phyloP scores from a whole-genome alignment of 495 filamentous ascomycete genomes.

The Trichocladium antarcticum region DNA sequence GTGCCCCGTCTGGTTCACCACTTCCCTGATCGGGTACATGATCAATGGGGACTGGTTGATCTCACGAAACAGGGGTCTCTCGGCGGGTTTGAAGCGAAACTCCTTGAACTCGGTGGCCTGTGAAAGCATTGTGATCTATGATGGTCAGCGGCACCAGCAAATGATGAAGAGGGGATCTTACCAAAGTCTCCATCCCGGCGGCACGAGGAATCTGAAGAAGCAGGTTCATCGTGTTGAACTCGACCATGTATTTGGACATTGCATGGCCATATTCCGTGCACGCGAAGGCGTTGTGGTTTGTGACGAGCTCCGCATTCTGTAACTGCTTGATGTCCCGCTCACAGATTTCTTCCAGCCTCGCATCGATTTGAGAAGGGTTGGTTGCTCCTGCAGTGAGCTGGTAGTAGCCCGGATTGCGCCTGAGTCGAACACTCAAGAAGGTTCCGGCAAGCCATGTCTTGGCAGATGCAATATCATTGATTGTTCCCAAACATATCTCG shows the following conservation, averaged over 20 bases:
- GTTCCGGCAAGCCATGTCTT: constrained; percentile 77
- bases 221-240: constrained; percentile 80
- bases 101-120: constrained; percentile 72
- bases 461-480: constrained; percentile 58
- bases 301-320: constrained; percentile 50
- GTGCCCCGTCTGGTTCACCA: constrained; percentile 57
- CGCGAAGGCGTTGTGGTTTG: constrained; percentile 37
- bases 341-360: constrained; percentile 68
- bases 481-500: constrained; percentile 77
- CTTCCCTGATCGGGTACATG: constrained; percentile 71
- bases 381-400: constrained; percentile 46
- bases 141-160: constrained; percentile 47
- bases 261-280: constrained; percentile 73
- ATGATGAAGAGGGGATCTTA: constrained; percentile 30
- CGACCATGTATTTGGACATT: constrained; percentile 89
- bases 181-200: constrained; percentile 57
- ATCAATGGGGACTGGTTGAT: constrained; percentile 66
- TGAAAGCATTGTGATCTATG: constrained; percentile 30
- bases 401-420: constrained; percentile 71
- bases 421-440: constrained; percentile 75
- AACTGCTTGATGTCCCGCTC: constrained; percentile 65
- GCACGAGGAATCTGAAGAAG: constrained; percentile 52
- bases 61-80: constrained; percentile 68
- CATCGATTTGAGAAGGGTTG: constrained; percentile 46
- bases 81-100: constrained; percentile 53